Conservation (phyloP, 75 land plant genomes). For the Chamaecyparis obtusa region DNA sequence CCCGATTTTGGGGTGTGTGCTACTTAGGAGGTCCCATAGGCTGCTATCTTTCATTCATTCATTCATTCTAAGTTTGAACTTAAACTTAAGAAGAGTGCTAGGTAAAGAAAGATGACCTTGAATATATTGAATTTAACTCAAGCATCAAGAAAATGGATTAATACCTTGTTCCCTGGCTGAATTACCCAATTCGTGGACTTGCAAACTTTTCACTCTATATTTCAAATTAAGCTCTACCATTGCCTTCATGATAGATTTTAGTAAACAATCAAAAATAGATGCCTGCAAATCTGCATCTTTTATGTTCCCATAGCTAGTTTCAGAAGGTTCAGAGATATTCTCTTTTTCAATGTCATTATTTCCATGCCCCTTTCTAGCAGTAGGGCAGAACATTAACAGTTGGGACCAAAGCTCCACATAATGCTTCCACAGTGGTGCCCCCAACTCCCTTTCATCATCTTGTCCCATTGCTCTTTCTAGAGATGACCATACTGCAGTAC, state of each 20-base stretch:
- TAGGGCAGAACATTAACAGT: slow-evolving; percentile 14
- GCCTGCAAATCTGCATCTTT: slow-evolving; percentile 13
- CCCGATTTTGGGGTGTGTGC: too few species aligned
- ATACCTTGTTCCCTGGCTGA: slow-evolving; percentile 2
- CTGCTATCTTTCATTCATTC: background rate
- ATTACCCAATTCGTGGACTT: background rate
- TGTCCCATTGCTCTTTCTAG: slow-evolving; percentile 44
- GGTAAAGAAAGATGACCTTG: background rate
- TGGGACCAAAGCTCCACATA: slow-evolving; percentile 50
- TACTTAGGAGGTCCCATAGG: too few species aligned
- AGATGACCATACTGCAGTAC: slow-evolving; percentile 43
- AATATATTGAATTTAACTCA: background rate
- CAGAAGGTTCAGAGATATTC: background rate
- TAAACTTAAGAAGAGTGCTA: background rate
- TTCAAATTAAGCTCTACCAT: slow-evolving; percentile 44
- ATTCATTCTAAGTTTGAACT: background rate
- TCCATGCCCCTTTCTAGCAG: background rate
- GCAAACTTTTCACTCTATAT: slow-evolving; percentile 29
- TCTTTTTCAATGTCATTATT: slow-evolving; percentile 10
- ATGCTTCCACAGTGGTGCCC: slow-evolving; percentile 29
- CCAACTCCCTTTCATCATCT: slow-evolving; percentile 12
- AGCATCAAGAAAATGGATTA: background rate
- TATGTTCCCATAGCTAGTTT: background rate
- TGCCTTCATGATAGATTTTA: slow-evolving; percentile 33
- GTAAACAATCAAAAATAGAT: slow-evolving; percentile 37